These are phyloP conservation scores for Zygoascus ofunaensis DNA, from an alignment of 805 yeast species.

Conservation along the genomic window DNA sequence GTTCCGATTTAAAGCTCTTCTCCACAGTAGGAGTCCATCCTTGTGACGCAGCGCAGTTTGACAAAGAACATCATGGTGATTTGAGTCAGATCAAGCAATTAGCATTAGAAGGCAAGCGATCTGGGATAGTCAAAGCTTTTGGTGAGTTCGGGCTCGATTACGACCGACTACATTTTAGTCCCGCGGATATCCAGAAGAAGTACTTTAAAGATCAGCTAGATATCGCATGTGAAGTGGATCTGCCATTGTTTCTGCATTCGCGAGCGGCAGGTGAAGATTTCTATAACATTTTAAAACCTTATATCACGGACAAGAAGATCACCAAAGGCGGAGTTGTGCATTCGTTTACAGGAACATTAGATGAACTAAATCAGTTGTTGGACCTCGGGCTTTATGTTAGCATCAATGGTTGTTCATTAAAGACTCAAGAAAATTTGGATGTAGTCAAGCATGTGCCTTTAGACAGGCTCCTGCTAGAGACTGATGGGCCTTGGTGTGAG, in stretches of 20 bases:
- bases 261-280: constrained; percentile 81
- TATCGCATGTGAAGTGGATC: constrained; percentile 38
- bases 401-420: constrained; percentile 87
- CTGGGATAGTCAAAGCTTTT: constrained; percentile 54
- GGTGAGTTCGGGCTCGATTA: constrained; percentile 97
- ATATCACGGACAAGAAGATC: constrained; percentile 33
- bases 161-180: constrained; percentile 74
- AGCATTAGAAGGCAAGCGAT: constrained; percentile 38
- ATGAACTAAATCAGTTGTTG: constrained; percentile 52
- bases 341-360: constrained; percentile 78
- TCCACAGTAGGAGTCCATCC: constrained; percentile 96
- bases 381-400: constrained; percentile 62
- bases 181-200: constrained; percentile 53
- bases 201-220: constrained; percentile 71
- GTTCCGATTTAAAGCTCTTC: constrained; percentile 26
- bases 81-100: constrained; percentile 42
- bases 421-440: constrained; percentile 60
- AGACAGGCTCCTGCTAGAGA: constrained; percentile 68
- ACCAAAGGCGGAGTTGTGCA: constrained; percentile 74
- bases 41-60: constrained; percentile 61
- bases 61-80: constrained; percentile 23
- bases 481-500: constrained; percentile 99
- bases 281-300: constrained; percentile 52
- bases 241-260: constrained; percentile 88
- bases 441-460: constrained; percentile 64